Percentiles rank a stretch among this genome's conserved stretches.
phyloP scores from a whole-genome alignment of 371 early-diverging fungal species.

The Blastocladiella emersonii region DNA sequence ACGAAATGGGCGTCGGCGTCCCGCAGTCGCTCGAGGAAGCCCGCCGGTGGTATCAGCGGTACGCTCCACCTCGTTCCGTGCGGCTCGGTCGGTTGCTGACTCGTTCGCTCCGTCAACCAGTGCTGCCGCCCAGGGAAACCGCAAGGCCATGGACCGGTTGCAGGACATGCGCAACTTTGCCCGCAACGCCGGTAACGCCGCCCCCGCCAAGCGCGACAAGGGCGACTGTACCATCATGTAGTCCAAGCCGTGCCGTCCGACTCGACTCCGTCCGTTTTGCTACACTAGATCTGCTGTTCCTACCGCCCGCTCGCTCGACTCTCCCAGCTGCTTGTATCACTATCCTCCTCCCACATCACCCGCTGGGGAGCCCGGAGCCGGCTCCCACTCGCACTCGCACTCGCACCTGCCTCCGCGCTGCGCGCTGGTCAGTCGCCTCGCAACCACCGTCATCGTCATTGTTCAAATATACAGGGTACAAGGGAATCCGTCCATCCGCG shows the following conservation, averaged over 20 bases:
- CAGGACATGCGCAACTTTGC: slow-evolving; percentile 47
- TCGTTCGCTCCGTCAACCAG: slow-evolving; percentile 16
- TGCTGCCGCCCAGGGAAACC: slow-evolving; percentile 59
- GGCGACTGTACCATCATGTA: slow-evolving; percentile 4
- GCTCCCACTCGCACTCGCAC: no score
- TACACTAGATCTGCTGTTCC: not conserved
- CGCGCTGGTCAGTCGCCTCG: no score
- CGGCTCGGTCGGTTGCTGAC: not conserved
- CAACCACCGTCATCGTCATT: no score
- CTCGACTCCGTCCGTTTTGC: not conserved
- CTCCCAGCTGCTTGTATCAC: no score
- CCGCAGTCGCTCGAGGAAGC: slow-evolving; percentile 49
- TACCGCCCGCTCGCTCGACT: no score
- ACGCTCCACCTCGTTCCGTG: not conserved
- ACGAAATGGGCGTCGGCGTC: slow-evolving; percentile 45
- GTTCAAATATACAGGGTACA: no score
- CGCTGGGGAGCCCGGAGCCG: no score
- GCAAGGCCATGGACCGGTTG: slow-evolving; percentile 54
- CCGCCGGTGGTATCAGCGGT: slow-evolving; percentile 46
- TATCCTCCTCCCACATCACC: no score
- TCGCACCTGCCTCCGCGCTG: no score
- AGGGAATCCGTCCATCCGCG: no score
- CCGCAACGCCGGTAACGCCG: not conserved
- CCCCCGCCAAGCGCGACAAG: not conserved
- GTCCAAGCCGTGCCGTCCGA: not conserved